Evolutionary conservation across 1,284 basidiomycete genomes (phyloP), one percentile per base, ranked within the genome.

Genomic region (Leccinum subfulvum): DNA sequence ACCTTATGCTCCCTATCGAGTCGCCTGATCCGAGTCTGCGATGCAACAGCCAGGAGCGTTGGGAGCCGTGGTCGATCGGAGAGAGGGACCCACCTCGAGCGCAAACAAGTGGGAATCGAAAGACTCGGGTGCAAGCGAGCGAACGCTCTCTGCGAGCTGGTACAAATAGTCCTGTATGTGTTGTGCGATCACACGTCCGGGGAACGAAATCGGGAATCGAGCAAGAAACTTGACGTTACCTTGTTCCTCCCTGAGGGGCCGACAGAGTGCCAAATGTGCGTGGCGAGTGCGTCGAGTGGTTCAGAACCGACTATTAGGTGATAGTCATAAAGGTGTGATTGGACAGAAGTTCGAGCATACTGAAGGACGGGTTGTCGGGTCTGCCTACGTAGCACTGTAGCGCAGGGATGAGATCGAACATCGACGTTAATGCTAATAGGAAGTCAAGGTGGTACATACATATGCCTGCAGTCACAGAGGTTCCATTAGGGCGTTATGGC

Each of bases 231-330:
- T 53, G 37, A n/a, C 5, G 39, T 14, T 56, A 86, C 90, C 80
- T 93, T 93, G 78, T 96, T 96, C 2, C 78, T 83, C 0, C 94
- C 94, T 0, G 92, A 94, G 0, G 93, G 93, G 0, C 94, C 94
- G 0, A 85, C 81, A 1, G 90, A 89, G 28, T 76, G 76, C 82
- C 87, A 91, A 60, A 96, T 95, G 14, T 80, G 81, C 58, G 82
- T 73, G 0, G 91, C 87, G 8, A 95, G 83, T 7, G 68, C 67
- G 59, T 89, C 85, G 21, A 95, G 77, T 0, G 88, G 85, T 73
- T 94, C 88, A 1, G 89, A 90, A 2, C 92, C 93, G 58, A 94
- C 92, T 92, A 62, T 35, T 10, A 1, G 0, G 4, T 14, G 23
- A 33, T 30, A 5, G 3, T 55, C 21, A 52, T 53, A 2, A 58